Percentiles rank a stretch among this genome's conserved stretches.
Evolutionary conservation across 2,329 filamentous ascomycete species (phyloP).

Genomic region (Akanthomyces dipterigenus): DNA sequence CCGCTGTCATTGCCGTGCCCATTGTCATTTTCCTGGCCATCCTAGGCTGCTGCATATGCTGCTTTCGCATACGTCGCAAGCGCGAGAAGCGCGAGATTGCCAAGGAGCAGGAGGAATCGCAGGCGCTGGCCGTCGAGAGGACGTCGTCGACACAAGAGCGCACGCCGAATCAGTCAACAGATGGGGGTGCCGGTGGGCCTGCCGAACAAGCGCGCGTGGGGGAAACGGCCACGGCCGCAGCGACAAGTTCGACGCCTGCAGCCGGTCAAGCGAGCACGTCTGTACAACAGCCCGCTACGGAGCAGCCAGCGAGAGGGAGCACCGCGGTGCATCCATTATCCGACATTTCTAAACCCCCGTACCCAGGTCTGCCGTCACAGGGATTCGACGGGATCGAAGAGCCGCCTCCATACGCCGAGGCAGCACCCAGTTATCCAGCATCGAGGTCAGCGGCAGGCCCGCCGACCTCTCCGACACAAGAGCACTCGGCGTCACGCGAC

Average conservation of each 20-base stretch:
- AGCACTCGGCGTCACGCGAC: not conserved
- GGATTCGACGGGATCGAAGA: slow-evolving; percentile 4
- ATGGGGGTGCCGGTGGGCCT: not conserved
- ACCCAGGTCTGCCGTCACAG: not conserved
- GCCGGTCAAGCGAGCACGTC: not conserved
- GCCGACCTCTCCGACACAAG: not conserved
- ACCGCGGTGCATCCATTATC: not conserved
- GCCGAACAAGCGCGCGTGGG: not conserved
- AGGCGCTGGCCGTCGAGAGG: not conserved
- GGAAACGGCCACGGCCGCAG: not conserved
- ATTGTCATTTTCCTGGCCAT: slow-evolving; percentile 8
- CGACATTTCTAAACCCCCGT: not conserved
- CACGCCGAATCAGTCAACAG: not conserved
- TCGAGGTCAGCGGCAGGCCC: not conserved
- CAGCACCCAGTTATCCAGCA: not conserved
- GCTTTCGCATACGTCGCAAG: not conserved
- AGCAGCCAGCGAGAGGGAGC: not conserved
- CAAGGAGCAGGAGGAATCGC: slow-evolving; percentile 6
- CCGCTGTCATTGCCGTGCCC: slow-evolving; percentile 1
- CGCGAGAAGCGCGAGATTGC: slow-evolving; percentile 5
- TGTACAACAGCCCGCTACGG: not conserved
- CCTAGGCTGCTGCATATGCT: slow-evolving; percentile 7
- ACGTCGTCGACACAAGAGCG: not conserved
- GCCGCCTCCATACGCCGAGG: slow-evolving; percentile 4
- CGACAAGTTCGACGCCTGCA: not conserved